A percentile compares a stretch with the other conserved stretches of the same genome.
These are phyloP conservation scores for Diutina pseudorugosa DNA, from an alignment of 1,139 yeast genomes.

Conservation along the genomic window DNA sequence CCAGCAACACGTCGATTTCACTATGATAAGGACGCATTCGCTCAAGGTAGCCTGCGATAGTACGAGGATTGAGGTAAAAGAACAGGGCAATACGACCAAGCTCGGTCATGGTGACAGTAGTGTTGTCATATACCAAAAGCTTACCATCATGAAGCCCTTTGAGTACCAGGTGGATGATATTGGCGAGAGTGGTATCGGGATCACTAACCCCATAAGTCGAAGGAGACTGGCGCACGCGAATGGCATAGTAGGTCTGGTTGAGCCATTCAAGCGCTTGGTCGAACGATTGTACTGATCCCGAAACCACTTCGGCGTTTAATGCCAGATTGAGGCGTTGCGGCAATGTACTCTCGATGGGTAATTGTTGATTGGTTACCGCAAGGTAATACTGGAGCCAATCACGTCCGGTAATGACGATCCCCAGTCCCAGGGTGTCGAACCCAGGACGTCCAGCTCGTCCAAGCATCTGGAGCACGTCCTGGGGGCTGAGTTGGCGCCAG, in stretches of 20 bases:
- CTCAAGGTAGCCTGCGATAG: constrained; percentile 52
- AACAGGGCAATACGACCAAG: constrained; percentile 80
- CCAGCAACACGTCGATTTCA: constrained; percentile 62
- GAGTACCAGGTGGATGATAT: background rate
- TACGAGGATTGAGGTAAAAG: constrained; percentile 67
- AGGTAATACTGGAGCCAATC: constrained; percentile 79
- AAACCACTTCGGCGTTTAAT: constrained; percentile 77
- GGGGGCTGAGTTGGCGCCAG: constrained; percentile 87
- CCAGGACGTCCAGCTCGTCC: constrained; percentile 98
- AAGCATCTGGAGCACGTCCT: constrained; percentile 87
- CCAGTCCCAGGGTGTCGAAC: constrained; percentile 86
- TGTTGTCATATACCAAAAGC: constrained; percentile 50
- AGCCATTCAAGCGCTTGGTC: constrained; percentile 74
- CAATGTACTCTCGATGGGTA: constrained; percentile 87
- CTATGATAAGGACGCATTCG: constrained; percentile 53
- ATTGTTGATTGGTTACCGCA: constrained; percentile 78
- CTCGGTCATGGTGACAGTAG: constrained; percentile 46
- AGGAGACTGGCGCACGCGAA: constrained; percentile 25
- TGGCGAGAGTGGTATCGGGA: background rate
- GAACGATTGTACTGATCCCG: constrained; percentile 50
- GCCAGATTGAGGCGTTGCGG: constrained; percentile 59
- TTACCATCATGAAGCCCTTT: constrained; percentile 12
- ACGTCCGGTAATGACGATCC: constrained; percentile 82
- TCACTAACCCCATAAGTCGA: background rate
- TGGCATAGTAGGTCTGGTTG: constrained; percentile 64